Base-by-base conservation (phyloP, 371 early-diverging fungal species). In the Mortierella sp. region DNA sequence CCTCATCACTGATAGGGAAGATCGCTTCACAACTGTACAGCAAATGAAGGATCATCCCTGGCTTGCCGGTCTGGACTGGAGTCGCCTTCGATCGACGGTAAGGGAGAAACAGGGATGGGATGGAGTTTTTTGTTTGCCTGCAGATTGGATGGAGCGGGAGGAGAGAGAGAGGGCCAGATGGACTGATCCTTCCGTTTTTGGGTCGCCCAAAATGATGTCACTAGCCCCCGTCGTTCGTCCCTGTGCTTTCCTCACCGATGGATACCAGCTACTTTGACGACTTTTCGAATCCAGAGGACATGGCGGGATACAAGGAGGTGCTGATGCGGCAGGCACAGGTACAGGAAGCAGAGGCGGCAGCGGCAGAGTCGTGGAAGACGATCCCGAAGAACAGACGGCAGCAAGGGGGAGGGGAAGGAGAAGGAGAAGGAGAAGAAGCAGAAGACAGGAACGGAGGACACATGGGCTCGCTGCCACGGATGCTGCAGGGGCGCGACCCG, bases 221-320 rank as follows among this genome's bases (percentile, higher is more conserved):
- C 8, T 63, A 76, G 74, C 78, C 72, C 22, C 91, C 94, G 13
- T 93, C 94, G 17, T 94, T 93, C 70, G 85, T 92, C 12, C 96
- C 96, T 2, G 82, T 84, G 61, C 82, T 95, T 24, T 70, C 79
- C 49, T 79, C 83, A 8, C 87, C 87, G 39, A 80, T 79, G 40
- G 95, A 95, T 78, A 91, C 92, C 21, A 79, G 86, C 12, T 93
- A 96, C 82, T 96, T 97, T 87, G 94, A 93, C 74, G 92, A 94
- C 79, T 90, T 91, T 63, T 77, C 80, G 29, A 83, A 90, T 63
- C 86, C 88, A 41, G 82, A 83, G n/a, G 90, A 90, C 70, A 64
- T 91, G 88, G 85, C 82, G 28, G 82, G 90, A 47, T 93, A 93
- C 79, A 82, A 85, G 66, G 92, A 91, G 50, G 90, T 93, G 45